A percentile compares a stretch with the other conserved stretches of the same genome.
These are phyloP conservation scores for Strobilomyces dryophilus DNA, from an alignment of 768 basidiomycete species.

Conservation along the genomic window DNA sequence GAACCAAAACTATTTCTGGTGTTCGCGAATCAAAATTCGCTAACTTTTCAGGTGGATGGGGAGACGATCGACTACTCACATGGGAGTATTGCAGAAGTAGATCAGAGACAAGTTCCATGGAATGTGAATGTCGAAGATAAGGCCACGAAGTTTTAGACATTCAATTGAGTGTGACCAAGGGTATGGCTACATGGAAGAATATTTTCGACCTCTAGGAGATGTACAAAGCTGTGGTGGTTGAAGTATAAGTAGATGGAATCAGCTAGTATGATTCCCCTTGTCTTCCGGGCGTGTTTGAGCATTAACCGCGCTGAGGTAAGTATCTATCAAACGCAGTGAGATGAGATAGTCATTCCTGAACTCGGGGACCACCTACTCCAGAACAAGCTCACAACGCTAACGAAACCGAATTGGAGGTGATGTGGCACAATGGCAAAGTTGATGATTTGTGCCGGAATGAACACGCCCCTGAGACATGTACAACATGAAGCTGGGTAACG, in stretches of 20 bases:
- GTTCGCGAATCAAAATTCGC: not conserved
- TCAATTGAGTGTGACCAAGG: not conserved
- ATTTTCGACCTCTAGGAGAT: conserved; percentile 12
- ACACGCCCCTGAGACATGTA: conserved; percentile 51
- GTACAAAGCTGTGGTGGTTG: not conserved
- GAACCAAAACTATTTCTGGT: too few species aligned
- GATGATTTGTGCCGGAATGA: conserved; percentile 70
- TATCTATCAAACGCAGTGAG: conserved; percentile 37
- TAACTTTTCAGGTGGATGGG: not conserved
- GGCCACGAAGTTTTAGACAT: too few species aligned
- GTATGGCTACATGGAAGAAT: conserved; percentile 10
- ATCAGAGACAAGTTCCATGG: not conserved
- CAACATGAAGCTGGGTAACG: not conserved
- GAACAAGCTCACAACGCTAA: conserved; percentile 75
- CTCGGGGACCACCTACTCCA: conserved; percentile 57
- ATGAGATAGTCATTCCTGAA: conserved; percentile 3
- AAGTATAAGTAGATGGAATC: not conserved
- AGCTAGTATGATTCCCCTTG: not conserved
- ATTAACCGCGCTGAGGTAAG: conserved; percentile 59
- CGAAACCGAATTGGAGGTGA: conserved; percentile 69
- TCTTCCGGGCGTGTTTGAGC: conserved; percentile 22
- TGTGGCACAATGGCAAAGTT: conserved; percentile 77
- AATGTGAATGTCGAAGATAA: not conserved
- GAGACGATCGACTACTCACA: too few species aligned
- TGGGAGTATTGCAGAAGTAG: too few species aligned